A percentile compares a stretch with the other conserved stretches of the same genome.
These are phyloP conservation scores for Botrytis pseudocinerea DNA, from an alignment of 2,329 filamentous ascomycete genomes.

Conservation along the genomic window DNA sequence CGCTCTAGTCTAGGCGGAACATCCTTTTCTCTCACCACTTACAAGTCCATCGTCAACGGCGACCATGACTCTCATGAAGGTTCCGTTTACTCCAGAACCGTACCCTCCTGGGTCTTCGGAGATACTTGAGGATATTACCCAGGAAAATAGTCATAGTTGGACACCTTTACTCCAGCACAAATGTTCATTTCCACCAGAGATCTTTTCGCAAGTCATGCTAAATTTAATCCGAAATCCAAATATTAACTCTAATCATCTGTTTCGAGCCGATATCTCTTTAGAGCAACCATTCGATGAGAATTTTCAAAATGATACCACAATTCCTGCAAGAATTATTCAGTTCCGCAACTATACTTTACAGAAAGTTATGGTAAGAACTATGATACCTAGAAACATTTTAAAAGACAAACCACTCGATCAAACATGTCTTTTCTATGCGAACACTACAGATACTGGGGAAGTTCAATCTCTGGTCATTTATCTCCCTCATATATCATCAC, in stretches of 20 bases:
- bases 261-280: conserved; percentile 73
- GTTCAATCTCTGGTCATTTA: conserved; percentile 67
- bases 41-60: conserved; percentile 19
- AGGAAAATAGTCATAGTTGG: conserved; percentile 45
- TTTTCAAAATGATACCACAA: conserved; percentile 38
- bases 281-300: conserved; percentile 46
- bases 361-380: conserved; percentile 69
- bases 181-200: conserved; percentile 62
- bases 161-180: conserved; percentile 54
- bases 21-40: background rate
- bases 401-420: conserved; percentile 76
- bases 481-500: conserved; percentile 66
- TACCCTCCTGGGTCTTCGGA: conserved; percentile 42
- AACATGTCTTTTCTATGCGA: conserved; percentile 72
- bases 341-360: conserved; percentile 52
- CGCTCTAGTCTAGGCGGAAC: background rate
- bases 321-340: conserved; percentile 45
- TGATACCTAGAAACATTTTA: conserved; percentile 80
- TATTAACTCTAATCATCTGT: conserved; percentile 74
- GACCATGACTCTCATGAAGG: conserved; percentile 4
- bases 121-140: conserved; percentile 42
- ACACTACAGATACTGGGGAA: conserved; percentile 35
- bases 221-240: conserved; percentile 80
- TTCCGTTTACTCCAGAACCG: conserved; percentile 26
- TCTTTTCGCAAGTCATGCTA: conserved; percentile 68